Conservation (phyloP, 2,329 filamentous ascomycete species). For the Tetracladium maxilliforme region DNA sequence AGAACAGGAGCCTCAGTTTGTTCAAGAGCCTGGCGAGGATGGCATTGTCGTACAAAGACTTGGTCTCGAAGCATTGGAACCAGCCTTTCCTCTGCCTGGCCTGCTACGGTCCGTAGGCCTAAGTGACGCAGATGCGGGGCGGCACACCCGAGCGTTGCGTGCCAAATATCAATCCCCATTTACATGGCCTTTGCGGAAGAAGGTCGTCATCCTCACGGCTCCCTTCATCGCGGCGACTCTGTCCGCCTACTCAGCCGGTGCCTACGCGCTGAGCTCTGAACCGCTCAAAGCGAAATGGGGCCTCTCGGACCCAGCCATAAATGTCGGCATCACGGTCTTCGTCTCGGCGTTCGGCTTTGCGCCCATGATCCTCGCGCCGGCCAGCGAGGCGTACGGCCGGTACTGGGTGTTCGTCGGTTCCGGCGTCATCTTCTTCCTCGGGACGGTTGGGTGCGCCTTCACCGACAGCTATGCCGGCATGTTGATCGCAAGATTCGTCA, state of each 20-base stretch:
- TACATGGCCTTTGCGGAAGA: too few relatives aligned
- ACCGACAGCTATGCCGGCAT: conserved; percentile 45
- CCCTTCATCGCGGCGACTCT: conserved; percentile 32
- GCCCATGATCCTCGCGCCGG: conserved; percentile 54
- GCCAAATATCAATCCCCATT: too few relatives aligned
- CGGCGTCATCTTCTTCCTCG: conserved; percentile 14
- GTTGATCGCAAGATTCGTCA: conserved; percentile 45
- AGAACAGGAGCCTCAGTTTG: too few relatives aligned
- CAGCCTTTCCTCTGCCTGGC: too few relatives aligned
- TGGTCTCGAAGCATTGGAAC: too few relatives aligned
- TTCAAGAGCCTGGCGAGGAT: too few relatives aligned
- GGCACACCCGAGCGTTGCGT: too few relatives aligned
- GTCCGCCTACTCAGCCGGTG: conserved; percentile 50
- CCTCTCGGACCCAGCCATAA: conserved; percentile 37
- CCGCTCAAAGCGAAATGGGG: conserved; percentile 41
- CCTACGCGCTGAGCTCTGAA: conserved; percentile 40
- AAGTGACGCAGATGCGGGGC: too few relatives aligned
- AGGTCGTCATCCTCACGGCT: conserved; percentile 3
- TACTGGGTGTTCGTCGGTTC: conserved; percentile 16
- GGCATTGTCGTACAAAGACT: too few relatives aligned
- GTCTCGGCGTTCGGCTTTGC: conserved; percentile 48
- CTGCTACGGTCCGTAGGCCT: too few relatives aligned
- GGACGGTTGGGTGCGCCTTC: conserved; percentile 37
- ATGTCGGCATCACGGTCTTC: conserved; percentile 48
- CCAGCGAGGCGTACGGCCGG: conserved; percentile 41